Base-by-base conservation (phyloP, 2,329 filamentous ascomycete species). In the Diaporthe sp. region DNA sequence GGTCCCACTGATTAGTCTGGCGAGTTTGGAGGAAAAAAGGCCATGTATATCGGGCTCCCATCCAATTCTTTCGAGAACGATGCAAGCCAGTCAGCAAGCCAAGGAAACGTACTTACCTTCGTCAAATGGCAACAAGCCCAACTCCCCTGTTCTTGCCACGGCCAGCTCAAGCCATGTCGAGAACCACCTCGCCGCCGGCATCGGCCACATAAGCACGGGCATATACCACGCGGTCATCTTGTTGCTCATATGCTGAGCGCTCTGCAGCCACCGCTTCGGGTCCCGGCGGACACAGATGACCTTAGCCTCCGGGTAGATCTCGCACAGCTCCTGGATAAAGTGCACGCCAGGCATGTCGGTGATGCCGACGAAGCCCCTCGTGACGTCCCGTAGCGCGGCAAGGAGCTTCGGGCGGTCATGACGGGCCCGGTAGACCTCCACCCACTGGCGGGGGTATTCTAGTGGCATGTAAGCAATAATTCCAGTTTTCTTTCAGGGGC, bases 141-240 rank as follows among this genome's bases (percentile, higher is more conserved):
- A 53, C 31, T 68, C 63, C 6, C 31, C 63, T 0, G 44, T 68
- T 22, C 44, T 34, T 13, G 28, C 63, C 22, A 68, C 63, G 13
- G 63, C 63, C 12, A 68, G 28, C 3, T 37, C 44, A 20, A 68
- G 44, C 63, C 63, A 68, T 6, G 44, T 68, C 7, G 63, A 22
- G 17, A 68, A 68, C 63, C 44, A 68, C 6, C 63, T n/a, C 10
- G 44, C 28, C 13, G 44, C 63, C 1, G 63, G 63, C 63, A 68
- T 68, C 22, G 63, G 63, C 63, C 63, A 68, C 63, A 51, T 68
- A 10, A 68, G 63, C 31, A 25, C 25, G 4, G 63, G 63, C 63
- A 68, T 68, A 13, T 68, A 68, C 63, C 63, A 68, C 6, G 63
- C 63, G 22, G 63, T 68, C 63, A 68, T 68, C 31, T 68, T 68